A percentile compares a stretch with the other conserved stretches of the same genome.
Evolutionary conservation across 371 early-diverging fungal genomes (phyloP).

Genomic region (Hamiltosporidium tvaerminnensis): DNA sequence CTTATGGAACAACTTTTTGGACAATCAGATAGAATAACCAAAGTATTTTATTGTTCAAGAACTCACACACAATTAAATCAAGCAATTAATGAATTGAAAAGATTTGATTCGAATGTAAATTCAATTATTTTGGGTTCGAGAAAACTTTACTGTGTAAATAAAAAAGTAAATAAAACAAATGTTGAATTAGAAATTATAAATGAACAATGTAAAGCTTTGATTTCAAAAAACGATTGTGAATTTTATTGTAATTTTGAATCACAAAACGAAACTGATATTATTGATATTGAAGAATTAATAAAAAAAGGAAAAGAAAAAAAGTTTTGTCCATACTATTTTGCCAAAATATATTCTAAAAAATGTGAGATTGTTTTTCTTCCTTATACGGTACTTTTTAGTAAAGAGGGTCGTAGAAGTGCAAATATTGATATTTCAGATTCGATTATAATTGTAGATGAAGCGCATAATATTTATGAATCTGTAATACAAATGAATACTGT

Average conservation of each 20-base stretch:
- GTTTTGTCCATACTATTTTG: slow-evolving; percentile 51
- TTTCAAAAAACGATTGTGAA: slow-evolving; percentile 35
- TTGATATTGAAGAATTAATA: slow-evolving; percentile 42
- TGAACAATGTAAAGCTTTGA: slow-evolving; percentile 37
- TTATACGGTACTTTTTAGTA: slow-evolving; percentile 44
- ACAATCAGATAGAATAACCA: not conserved
- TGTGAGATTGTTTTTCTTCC: slow-evolving; percentile 49
- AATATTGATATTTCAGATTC: slow-evolving; percentile 34
- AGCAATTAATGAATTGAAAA: slow-evolving; percentile 43
- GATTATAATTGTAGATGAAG: slow-evolving; percentile 53
- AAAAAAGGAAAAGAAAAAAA: slow-evolving; percentile 15
- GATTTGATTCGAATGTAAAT: slow-evolving; percentile 13
- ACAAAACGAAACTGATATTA: slow-evolving; percentile 13
- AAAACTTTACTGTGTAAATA: slow-evolving; percentile 46
- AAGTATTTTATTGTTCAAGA: slow-evolving; percentile 49
- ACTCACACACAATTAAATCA: slow-evolving; percentile 52
- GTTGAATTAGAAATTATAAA: slow-evolving; percentile 45
- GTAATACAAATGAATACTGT: slow-evolving; percentile 44
- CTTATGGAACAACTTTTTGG: slow-evolving; percentile 20
- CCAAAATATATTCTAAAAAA: slow-evolving; percentile 20
- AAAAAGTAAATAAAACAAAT: slow-evolving; percentile 16
- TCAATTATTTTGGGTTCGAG: slow-evolving; percentile 46
- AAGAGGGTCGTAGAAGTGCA: slow-evolving; percentile 33
- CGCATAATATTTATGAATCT: slow-evolving; percentile 51
- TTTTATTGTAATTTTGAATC: slow-evolving; percentile 25